These are phyloP conservation scores for Ophioceras dolichostomum DNA, from an alignment of 2,329 filamentous ascomycete species.

Conservation along the genomic window DNA sequence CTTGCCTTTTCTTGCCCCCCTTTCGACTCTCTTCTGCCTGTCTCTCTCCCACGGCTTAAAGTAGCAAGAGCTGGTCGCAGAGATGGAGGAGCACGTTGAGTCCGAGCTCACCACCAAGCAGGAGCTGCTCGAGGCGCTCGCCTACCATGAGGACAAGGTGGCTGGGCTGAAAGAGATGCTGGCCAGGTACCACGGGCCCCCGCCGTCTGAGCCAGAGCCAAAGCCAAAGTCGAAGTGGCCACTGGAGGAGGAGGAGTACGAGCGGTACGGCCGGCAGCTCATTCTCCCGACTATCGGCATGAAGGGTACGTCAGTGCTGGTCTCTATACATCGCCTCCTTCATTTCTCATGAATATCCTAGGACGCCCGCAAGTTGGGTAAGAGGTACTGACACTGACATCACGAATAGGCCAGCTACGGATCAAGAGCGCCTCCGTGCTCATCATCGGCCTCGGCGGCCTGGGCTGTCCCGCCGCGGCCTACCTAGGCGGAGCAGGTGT, in stretches of 20 bases:
- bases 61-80: too few relatives aligned
- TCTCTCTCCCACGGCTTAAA: too few relatives aligned
- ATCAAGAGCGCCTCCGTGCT: constrained; percentile 61
- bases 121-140: too few relatives aligned
- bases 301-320: constrained; percentile 50
- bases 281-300: constrained; percentile 76
- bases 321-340: background rate
- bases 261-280: constrained; percentile 80
- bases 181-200: too few relatives aligned
- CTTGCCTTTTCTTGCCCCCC: too few relatives aligned
- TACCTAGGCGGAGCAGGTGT: constrained; percentile 87
- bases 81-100: too few relatives aligned
- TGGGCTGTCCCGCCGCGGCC: constrained; percentile 85
- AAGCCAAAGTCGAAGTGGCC: constrained; percentile 65
- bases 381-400: constrained; percentile 1
- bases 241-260: constrained; percentile 61
- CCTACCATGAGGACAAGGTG: too few relatives aligned
- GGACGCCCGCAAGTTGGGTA: too few relatives aligned
- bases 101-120: too few relatives aligned
- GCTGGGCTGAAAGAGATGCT: constrained; percentile 35
- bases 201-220: too few relatives aligned
- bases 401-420: constrained; percentile 54
- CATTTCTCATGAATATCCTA: too few relatives aligned
- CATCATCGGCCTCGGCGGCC: constrained; percentile 74
- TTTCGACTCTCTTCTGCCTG: too few relatives aligned